These are phyloP conservation scores for Phytopythium vexans DNA, from an alignment of 352 stramenopile genomes.

Conservation along the genomic window DNA sequence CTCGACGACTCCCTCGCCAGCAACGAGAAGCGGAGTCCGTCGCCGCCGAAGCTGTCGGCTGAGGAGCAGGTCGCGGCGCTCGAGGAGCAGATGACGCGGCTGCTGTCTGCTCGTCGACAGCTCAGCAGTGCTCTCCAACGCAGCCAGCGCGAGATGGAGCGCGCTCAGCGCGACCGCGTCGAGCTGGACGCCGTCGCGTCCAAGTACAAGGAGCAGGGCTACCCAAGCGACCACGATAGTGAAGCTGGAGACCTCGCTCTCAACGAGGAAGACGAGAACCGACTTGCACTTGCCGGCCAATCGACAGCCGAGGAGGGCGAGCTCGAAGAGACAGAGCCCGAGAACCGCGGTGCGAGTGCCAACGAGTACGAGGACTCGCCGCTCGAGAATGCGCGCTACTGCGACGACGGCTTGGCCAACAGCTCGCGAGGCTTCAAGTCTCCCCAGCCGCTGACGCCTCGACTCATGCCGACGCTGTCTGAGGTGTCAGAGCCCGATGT, in stretches of 20 bases:
- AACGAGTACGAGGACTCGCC: conserved; percentile 4
- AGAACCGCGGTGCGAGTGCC: background rate
- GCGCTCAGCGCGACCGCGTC: conserved; percentile 25
- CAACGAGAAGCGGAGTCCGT: background rate
- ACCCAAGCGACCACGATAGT: conserved; percentile 17
- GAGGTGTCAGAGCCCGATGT: no score
- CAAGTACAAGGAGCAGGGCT: conserved; percentile 30
- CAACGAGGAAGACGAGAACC: conserved; percentile 9
- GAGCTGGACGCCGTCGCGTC: conserved; percentile 26
- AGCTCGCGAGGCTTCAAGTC: background rate
- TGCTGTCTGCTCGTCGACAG: conserved; percentile 31
- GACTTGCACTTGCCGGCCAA: background rate
- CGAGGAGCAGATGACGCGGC: conserved; percentile 33
- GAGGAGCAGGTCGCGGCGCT: conserved; percentile 37
- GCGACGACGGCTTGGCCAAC: background rate
- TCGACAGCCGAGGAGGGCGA: conserved; percentile 13
- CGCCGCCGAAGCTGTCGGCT: conserved; percentile 13
- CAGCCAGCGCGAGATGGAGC: conserved; percentile 30
- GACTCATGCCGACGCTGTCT: conserved; percentile 2
- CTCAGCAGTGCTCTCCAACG: conserved; percentile 31
- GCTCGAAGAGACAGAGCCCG: conserved; percentile 21
- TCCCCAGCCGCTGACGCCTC: background rate
- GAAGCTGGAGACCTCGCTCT: conserved; percentile 19
- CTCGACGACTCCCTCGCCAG: conserved; percentile 1
- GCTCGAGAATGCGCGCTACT: conserved; percentile 6